Evolutionary conservation across 2,329 filamentous ascomycete genomes (phyloP).

Genomic region (Magnaporthiopsis incrustans): DNA sequence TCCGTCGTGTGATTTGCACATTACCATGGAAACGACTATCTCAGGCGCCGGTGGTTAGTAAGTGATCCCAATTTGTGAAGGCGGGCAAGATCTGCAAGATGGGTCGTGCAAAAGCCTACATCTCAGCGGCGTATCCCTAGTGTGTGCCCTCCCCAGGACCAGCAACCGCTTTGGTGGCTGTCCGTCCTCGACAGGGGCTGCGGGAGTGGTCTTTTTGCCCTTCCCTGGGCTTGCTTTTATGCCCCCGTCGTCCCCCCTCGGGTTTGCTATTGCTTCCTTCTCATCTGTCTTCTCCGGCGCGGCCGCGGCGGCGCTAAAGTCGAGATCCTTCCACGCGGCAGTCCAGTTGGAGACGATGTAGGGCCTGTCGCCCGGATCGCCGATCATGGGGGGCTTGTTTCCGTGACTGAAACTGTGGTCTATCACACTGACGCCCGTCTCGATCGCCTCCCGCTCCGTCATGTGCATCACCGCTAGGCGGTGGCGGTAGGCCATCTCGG

Average conservation of each 20-base stretch:
- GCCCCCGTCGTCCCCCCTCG: too few relatives aligned
- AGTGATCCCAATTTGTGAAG: neutral
- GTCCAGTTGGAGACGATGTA: constrained; percentile 2
- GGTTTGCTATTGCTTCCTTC: too few relatives aligned
- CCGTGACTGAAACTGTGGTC: neutral
- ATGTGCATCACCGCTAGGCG: neutral
- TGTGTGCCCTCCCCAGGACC: constrained; percentile 1
- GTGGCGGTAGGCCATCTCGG: neutral
- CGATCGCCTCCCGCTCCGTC: neutral
- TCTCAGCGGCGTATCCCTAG: constrained; percentile 1
- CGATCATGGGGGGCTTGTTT: neutral
- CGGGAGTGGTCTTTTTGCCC: too few relatives aligned
- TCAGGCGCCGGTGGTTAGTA: too few relatives aligned
- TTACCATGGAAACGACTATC: neutral
- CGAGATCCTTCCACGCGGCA: neutral
- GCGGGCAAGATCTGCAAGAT: neutral
- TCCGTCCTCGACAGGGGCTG: too few relatives aligned
- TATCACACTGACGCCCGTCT: neutral
- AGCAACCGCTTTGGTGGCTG: neutral
- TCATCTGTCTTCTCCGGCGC: too few relatives aligned
- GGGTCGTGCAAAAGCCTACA: neutral
- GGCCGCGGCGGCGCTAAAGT: neutral
- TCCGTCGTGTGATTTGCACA: neutral
- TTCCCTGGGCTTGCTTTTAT: too few relatives aligned
- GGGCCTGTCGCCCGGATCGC: neutral